Conservation (phyloP, 345 rosid species). For the Nasturtium officinale region DNA sequence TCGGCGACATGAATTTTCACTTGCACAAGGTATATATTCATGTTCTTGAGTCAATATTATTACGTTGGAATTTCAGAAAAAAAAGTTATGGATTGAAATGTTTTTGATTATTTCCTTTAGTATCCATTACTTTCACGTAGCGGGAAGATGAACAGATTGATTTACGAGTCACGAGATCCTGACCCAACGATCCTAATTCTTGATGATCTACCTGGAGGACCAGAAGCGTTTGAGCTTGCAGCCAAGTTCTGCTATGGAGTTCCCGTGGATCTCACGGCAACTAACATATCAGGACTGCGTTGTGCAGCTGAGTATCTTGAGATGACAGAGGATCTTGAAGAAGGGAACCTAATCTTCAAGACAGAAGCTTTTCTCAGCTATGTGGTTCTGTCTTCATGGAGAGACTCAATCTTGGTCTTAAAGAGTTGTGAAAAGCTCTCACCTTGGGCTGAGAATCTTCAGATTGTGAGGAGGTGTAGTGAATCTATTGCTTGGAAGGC, state of each 20-base stretch:
- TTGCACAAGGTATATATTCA: constrained; percentile 77
- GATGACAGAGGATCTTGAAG: constrained; percentile 99
- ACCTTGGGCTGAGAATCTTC: constrained; percentile 98
- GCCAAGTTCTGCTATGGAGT: constrained; percentile 96
- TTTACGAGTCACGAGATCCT: constrained; percentile 73
- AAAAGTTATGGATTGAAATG: not conserved
- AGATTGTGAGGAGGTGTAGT: constrained; percentile 89
- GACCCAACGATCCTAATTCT: constrained; percentile 58
- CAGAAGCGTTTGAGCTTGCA: constrained; percentile 85
- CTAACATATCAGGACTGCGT: constrained; percentile 82
- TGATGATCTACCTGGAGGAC: constrained; percentile 90
- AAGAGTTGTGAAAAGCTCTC: constrained; percentile 95
- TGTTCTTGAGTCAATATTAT: constrained; percentile 3
- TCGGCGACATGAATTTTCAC: constrained; percentile 77
- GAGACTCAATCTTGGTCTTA: constrained; percentile 84
- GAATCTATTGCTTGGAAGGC: constrained; percentile 99
- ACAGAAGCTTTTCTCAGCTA: constrained; percentile 98
- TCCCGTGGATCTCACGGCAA: constrained; percentile 89
- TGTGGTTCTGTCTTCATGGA: constrained; percentile 94
- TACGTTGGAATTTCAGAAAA: not conserved
- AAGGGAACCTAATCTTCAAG: constrained; percentile 95
- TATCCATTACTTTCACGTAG: constrained; percentile 93
- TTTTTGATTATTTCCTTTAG: constrained; percentile 42
- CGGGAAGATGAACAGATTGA: constrained; percentile 83
- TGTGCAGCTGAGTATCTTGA: constrained; percentile 98